Base-by-base conservation (phyloP, 2,329 filamentous ascomycete genomes). In the Fusarium robinianum region DNA sequence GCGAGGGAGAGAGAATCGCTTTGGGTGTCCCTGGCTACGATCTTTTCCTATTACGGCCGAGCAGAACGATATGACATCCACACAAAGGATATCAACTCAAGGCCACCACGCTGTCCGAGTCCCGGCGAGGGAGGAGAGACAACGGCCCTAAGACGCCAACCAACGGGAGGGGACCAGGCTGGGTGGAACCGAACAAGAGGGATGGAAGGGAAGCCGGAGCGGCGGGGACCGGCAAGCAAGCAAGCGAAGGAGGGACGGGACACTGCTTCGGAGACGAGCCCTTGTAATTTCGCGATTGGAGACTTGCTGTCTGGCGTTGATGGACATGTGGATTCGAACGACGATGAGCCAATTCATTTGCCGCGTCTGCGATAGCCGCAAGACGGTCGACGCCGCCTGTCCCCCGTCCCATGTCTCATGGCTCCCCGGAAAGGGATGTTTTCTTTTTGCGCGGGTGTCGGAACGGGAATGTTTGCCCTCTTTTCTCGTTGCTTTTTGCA, bases 381-480 rank as follows among this genome's bases (percentile, higher is more conserved):
- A 34, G 33, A 22, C 30, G n/a, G 32, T 36, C 16, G 18, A 22
- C 31, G 40, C 40, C 25, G 39, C 39, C 29, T 38, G 25, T 18
- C 29, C 38, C n/a, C 25, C 44, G 24, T 24, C 45, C 45, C 43
- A 50, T 51, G 39, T 41, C 36, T 33, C 18, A n/a, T n/a, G n/a
- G n/a, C 36, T 33, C 25, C 27, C 26, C 12, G 25, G 14, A 19
- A 37, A 26, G 47, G 26, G n/a, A n/a, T n/a, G 23, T 38, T 43
- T 51, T 32, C 53, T 54, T 44, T 51, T 53, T 25, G 44, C 46
- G 52, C 36, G 46, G 42, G 36, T 43, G 35, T 44, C 45, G 53
- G 53, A 48, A 49, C 46, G 37, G 43, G 48, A 44, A 36, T 43
- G 32, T 42, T 41, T 41, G 35, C 31, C 23, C 27, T 21, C 33